A percentile compares a stretch with the other conserved stretches of the same genome.
Evolutionary conservation across 106 monocot species (phyloP).

Genomic region (Iris macrosiphon): DNA sequence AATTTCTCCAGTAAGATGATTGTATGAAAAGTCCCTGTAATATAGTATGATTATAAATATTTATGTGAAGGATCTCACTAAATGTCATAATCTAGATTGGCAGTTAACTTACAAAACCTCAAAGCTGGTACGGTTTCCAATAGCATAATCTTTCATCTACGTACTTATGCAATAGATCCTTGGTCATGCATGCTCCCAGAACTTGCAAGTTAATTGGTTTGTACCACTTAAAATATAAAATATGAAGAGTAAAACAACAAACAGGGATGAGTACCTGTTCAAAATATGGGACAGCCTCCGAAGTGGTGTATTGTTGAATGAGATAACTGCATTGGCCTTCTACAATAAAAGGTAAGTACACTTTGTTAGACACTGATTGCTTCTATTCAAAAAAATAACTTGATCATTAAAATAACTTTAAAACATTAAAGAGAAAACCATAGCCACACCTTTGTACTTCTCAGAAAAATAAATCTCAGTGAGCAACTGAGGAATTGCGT

Average conservation of each 20-base stretch:
- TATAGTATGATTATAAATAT: neutral
- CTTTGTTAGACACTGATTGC: conserved; percentile 3
- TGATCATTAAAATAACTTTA: too few species aligned
- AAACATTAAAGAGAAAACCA: neutral
- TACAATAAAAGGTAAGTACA: conserved; percentile 4
- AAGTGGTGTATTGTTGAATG: conserved; percentile 81
- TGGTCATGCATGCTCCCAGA: too few species aligned
- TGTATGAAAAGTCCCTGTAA: conserved; percentile 86
- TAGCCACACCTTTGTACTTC: conserved; percentile 65
- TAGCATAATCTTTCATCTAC: too few species aligned
- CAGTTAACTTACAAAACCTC: conserved; percentile 87
- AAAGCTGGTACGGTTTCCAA: conserved; percentile 95
- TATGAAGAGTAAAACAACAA: too few species aligned
- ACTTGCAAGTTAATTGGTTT: too few species aligned
- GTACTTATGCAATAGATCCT: too few species aligned
- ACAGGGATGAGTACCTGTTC: conserved; percentile 62
- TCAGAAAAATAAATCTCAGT: conserved; percentile 87
- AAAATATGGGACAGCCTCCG: conserved; percentile 90
- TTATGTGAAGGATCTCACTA: neutral
- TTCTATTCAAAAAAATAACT: neutral
- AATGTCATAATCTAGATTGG: neutral
- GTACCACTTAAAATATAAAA: too few species aligned
- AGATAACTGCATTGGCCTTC: conserved; percentile 84
- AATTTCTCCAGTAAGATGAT: conserved; percentile 75
- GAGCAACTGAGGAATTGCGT: conserved; percentile 84